phyloP scores from a whole-genome alignment of 192 early-diverging fungal species.

The Neocallimastix lanati region DNA sequence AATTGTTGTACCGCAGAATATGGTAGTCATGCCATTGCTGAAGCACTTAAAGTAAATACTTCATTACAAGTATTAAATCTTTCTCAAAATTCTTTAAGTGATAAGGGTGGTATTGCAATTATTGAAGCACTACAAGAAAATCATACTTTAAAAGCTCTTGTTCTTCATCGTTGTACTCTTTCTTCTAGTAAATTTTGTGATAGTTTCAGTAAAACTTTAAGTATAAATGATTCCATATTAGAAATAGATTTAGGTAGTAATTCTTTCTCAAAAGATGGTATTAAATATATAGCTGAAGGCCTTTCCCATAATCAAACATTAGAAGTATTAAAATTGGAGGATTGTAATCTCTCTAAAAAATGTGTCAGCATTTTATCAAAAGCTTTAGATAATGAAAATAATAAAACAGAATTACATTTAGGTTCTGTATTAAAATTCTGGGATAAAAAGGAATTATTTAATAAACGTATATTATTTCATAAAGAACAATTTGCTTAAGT shows the following conservation, averaged over 20 bases:
- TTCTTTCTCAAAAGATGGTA: background rate
- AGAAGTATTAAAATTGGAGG: background rate
- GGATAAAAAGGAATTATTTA: background rate
- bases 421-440: background rate
- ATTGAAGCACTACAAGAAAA: background rate
- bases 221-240: background rate
- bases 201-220: background rate
- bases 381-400: background rate
- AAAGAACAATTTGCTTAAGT: no score
- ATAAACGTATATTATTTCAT: background rate
- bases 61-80: background rate
- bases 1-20: background rate
- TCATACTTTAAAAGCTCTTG: background rate
- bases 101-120: background rate
- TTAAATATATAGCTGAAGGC: background rate
- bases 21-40: background rate
- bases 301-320: background rate
- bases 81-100: background rate
- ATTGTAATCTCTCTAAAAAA: background rate
- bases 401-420: background rate
- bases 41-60: background rate
- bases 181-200: background rate
- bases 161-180: background rate
- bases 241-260: background rate
- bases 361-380: background rate